Percentiles rank a stretch among this genome's conserved stretches.
phyloP scores from a whole-genome alignment of 148 eudicot genomes.

The Mesembryanthemum crystallinum region DNA sequence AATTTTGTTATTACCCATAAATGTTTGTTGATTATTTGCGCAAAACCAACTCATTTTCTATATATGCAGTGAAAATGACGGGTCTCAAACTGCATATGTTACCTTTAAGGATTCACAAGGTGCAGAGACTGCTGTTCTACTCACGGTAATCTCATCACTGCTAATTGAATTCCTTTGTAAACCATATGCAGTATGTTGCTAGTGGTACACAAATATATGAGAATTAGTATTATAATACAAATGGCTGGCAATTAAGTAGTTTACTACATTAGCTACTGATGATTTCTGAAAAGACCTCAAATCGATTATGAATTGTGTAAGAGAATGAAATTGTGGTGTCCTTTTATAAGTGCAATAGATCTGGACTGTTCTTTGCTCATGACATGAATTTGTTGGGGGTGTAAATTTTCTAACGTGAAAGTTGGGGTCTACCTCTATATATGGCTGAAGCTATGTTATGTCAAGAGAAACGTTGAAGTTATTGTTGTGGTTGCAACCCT shows the following conservation, averaged over 20 bases:
- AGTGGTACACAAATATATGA: background rate
- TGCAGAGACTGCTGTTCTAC: constrained; percentile 89
- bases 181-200: background rate
- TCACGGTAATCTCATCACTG: constrained; percentile 53
- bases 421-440: background rate
- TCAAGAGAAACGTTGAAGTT: background rate
- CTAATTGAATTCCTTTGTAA: background rate
- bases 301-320: background rate
- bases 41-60: constrained; percentile 10
- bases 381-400: background rate
- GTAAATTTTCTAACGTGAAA: background rate
- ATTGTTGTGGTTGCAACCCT: background rate
- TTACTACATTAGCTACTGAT: background rate
- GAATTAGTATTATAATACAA: background rate
- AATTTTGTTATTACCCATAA: background rate
- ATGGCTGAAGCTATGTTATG: background rate
- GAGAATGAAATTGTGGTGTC: background rate
- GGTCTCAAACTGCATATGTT: constrained; percentile 67
- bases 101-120: constrained; percentile 90
- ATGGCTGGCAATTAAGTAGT: background rate
- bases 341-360: background rate
- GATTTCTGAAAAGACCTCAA: background rate
- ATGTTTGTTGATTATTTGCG: constrained; percentile 11
- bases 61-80: constrained; percentile 61
- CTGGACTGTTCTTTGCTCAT: background rate